Percentiles rank a stretch among this genome's conserved stretches.
phyloP scores from a whole-genome alignment of 2,329 filamentous ascomycete species.

The Penicillium italicum region DNA sequence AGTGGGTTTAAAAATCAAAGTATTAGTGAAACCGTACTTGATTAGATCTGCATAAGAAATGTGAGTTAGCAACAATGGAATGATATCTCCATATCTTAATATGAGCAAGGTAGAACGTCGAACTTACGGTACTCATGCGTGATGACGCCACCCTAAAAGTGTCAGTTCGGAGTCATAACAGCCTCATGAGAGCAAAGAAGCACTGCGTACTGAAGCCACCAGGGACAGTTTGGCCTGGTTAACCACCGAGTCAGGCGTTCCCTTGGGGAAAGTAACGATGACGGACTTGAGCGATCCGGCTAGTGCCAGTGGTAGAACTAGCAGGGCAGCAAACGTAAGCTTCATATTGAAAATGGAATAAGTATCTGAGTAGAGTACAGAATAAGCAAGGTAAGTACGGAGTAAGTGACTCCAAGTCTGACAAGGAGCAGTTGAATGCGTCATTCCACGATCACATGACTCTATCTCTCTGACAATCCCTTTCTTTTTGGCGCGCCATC shows the following conservation, averaged over 20 bases:
- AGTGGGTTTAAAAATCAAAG: not conserved
- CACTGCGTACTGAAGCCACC: slow-evolving; percentile 53
- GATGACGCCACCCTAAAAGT: slow-evolving; percentile 61
- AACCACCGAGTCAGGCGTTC: slow-evolving; percentile 65
- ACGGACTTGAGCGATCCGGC: slow-evolving; percentile 65
- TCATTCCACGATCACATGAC: slow-evolving; percentile 17
- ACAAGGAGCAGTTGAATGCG: slow-evolving; percentile 1
- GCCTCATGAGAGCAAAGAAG: not conserved
- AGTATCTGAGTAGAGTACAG: not conserved
- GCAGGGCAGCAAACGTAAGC: slow-evolving; percentile 52
- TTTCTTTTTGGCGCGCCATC: slow-evolving; percentile 2
- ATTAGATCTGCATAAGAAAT: slow-evolving; percentile 34
- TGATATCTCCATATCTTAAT: not conserved
- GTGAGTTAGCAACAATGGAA: slow-evolving; percentile 12
- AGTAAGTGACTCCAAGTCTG: not conserved
- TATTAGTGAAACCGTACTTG: slow-evolving; percentile 34
- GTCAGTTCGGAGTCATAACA: slow-evolving; percentile 14
- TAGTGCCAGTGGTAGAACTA: slow-evolving; percentile 59
- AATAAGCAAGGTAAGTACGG: not conserved
- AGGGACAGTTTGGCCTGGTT: slow-evolving; percentile 69
- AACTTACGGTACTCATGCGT: slow-evolving; percentile 75
- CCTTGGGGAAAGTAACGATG: slow-evolving; percentile 71
- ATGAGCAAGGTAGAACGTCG: slow-evolving; percentile 27
- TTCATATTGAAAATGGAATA: slow-evolving; percentile 55
- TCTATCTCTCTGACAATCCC: slow-evolving; percentile 7